These are phyloP conservation scores for Nakazawaea ernobii DNA, from an alignment of 805 yeast species.

Conservation along the genomic window DNA sequence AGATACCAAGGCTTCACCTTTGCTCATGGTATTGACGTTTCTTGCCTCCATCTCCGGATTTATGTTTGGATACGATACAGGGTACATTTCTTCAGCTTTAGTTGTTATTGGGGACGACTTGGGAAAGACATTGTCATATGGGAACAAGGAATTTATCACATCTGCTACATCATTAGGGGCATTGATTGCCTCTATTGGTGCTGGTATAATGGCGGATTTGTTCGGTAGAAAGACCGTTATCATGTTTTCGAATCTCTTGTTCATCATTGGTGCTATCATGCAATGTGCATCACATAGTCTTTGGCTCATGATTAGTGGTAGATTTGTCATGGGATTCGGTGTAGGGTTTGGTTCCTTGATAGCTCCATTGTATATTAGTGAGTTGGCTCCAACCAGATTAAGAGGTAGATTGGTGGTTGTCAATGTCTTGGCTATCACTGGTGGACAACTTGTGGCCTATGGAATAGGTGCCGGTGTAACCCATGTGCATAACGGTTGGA, in stretches of 20 bases:
- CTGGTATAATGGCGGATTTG: slow-evolving; percentile 44
- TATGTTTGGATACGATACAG: slow-evolving; percentile 59
- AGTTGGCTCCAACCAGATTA: slow-evolving; percentile 46
- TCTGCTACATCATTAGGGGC: slow-evolving; percentile 56
- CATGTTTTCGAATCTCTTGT: slow-evolving; percentile 40
- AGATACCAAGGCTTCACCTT: slow-evolving; percentile 27
- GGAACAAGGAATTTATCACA: slow-evolving; percentile 47
- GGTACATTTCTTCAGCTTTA: slow-evolving; percentile 51
- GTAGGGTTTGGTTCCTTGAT: slow-evolving; percentile 52
- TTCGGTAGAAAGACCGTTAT: slow-evolving; percentile 42
- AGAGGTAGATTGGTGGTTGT: slow-evolving; percentile 48
- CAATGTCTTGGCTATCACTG: slow-evolving; percentile 49
- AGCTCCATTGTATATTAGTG: slow-evolving; percentile 49
- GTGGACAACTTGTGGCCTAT: slow-evolving; percentile 52
- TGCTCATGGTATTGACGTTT: slow-evolving; percentile 39
- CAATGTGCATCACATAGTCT: slow-evolving; percentile 40
- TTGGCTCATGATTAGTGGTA: slow-evolving; percentile 45
- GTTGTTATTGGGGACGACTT: slow-evolving; percentile 47
- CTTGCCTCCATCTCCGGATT: slow-evolving; percentile 52
- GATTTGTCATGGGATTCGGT: slow-evolving; percentile 49
- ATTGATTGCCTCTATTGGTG: slow-evolving; percentile 39
- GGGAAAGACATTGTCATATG: slow-evolving; percentile 30
- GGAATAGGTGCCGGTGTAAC: slow-evolving; percentile 45
- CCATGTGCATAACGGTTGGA: slow-evolving; percentile 41
- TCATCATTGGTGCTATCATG: slow-evolving; percentile 41